Conservation (phyloP, 768 basidiomycete genomes). For the Suillus weaverae region DNA sequence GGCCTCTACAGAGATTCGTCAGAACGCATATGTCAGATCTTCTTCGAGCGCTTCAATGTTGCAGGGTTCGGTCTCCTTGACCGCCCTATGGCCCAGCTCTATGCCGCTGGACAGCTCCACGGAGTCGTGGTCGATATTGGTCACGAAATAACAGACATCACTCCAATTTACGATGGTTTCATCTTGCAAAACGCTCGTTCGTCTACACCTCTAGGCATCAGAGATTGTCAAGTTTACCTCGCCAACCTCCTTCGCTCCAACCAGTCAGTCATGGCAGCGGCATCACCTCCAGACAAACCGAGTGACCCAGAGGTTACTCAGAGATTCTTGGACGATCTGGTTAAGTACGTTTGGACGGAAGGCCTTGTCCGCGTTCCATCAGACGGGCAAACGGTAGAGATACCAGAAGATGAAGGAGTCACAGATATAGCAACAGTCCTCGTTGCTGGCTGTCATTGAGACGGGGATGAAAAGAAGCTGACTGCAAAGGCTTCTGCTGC, state of each 20-base stretch:
- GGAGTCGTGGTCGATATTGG: constrained; percentile 86
- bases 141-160: constrained; percentile 71
- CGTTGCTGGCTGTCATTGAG: constrained; percentile 88
- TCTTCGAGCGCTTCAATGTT: constrained; percentile 92
- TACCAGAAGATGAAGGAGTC: constrained; percentile 77
- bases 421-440: constrained; percentile 90
- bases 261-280: constrained; percentile 55
- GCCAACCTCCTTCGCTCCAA: constrained; percentile 73
- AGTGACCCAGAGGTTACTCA: constrained; percentile 49
- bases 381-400: constrained; percentile 63
- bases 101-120: constrained; percentile 66
- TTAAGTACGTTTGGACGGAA: constrained; percentile 59
- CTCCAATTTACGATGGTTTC: constrained; percentile 74
- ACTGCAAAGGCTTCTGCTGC: constrained; percentile 73
- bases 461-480: constrained; percentile 75
- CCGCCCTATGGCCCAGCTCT: constrained; percentile 82
- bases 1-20: constrained; percentile 65
- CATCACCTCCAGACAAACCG: constrained; percentile 54
- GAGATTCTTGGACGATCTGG: constrained; percentile 59
- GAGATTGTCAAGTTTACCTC: constrained; percentile 74
- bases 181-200: constrained; percentile 54
- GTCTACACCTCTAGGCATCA: constrained; percentile 62
- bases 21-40: constrained; percentile 77
- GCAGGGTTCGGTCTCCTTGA: constrained; percentile 80
- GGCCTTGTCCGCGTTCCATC: constrained; percentile 73